Evolutionary conservation across 495 filamentous ascomycete genomes (phyloP).

Genomic region (Penicillium taxi): DNA sequence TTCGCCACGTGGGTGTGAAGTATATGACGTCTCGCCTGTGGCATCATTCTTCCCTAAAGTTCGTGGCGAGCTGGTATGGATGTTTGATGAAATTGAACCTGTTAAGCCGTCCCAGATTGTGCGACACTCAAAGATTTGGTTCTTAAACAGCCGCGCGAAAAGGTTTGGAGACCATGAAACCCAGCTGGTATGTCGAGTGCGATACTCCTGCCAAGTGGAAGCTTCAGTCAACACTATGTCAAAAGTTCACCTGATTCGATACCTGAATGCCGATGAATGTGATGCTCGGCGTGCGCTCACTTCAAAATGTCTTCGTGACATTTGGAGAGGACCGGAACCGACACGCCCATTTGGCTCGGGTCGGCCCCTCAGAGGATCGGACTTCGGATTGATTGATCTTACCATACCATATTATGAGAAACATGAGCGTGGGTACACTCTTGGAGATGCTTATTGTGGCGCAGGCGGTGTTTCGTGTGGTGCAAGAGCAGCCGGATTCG

Average conservation of each 20-base stretch:
- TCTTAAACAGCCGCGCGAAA: conserved; percentile 34
- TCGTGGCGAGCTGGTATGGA: conserved; percentile 7
- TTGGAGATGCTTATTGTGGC: conserved; percentile 69
- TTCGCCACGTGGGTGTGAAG: too few relatives aligned
- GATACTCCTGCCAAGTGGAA: too few relatives aligned
- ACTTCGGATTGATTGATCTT: conserved; percentile 1
- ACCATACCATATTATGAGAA: too few relatives aligned
- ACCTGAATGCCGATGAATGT: conserved; percentile 20
- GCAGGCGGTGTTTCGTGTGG: conserved; percentile 69
- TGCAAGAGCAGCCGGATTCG: conserved; percentile 53
- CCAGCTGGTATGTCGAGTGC: too few relatives aligned
- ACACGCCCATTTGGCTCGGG: conserved; percentile 22
- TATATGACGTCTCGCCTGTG: too few relatives aligned
- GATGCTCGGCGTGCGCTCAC: conserved; percentile 9
- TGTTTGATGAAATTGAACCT: background rate
- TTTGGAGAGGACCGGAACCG: conserved; percentile 23
- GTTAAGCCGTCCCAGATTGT: conserved; percentile 17
- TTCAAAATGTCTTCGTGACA: conserved; percentile 13
- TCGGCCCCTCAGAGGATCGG: background rate
- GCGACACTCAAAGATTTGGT: conserved; percentile 16
- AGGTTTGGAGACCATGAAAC: too few relatives aligned
- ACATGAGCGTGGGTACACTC: conserved; percentile 42
- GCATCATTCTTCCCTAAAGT: conserved; percentile 1
- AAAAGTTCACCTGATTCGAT: too few relatives aligned
- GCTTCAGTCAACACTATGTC: too few relatives aligned